Percentiles rank a stretch among this genome's conserved stretches.
Conservation (phyloP, 139 green algal species). For the Micractinium conductrix region DNA sequence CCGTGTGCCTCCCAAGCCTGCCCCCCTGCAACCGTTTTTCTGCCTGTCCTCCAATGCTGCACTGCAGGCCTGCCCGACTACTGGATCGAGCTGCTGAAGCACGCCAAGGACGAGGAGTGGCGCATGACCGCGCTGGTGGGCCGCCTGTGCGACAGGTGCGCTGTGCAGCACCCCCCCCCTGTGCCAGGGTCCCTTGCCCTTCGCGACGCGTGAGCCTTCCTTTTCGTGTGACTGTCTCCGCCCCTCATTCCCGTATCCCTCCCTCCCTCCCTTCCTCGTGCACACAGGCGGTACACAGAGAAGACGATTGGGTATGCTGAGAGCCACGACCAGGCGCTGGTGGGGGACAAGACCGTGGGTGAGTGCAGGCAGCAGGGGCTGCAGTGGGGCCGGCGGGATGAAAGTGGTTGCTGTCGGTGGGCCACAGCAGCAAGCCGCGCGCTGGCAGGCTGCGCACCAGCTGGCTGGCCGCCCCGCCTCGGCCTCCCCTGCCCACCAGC, state of each 20-base stretch:
- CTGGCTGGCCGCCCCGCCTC: too few relatives aligned
- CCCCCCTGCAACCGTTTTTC: too few relatives aligned
- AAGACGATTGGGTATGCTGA: constrained; percentile 86
- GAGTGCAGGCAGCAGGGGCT: neutral
- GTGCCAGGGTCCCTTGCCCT: too few relatives aligned
- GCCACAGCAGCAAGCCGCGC: neutral
- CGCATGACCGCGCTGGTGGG: constrained; percentile 82
- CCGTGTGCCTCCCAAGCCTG: too few relatives aligned
- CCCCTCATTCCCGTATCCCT: too few relatives aligned
- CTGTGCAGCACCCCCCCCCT: neutral
- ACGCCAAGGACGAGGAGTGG: constrained; percentile 89
- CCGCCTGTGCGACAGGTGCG: constrained; percentile 86
- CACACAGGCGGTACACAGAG: constrained; percentile 77
- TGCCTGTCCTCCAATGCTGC: neutral
- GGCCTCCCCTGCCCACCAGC: too few relatives aligned
- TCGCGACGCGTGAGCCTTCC: too few relatives aligned
- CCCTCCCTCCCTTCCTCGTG: too few relatives aligned
- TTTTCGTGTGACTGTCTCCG: too few relatives aligned
- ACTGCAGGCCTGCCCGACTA: constrained; percentile 81
- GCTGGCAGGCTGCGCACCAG: too few relatives aligned
- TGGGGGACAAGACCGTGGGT: constrained; percentile 72
- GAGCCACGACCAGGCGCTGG: constrained; percentile 91
- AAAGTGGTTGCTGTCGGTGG: too few relatives aligned
- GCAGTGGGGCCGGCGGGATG: too few relatives aligned
- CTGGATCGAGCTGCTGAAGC: constrained; percentile 81